Evolutionary conservation across 2,329 filamentous ascomycete genomes (phyloP).

Genomic region (Furcasterigmium furcatum): DNA sequence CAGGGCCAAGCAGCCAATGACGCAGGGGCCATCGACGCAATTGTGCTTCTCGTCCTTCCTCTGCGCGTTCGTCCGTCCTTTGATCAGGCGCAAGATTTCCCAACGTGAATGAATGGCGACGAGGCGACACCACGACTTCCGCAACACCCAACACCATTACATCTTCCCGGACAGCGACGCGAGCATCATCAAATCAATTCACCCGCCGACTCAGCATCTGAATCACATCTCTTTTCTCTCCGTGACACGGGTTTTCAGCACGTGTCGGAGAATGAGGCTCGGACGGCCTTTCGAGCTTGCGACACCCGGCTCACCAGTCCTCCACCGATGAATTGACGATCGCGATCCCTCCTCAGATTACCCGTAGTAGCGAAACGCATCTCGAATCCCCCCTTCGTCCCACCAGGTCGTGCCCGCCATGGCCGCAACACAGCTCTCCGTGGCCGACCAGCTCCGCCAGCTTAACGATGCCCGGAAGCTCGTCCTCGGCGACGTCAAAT

Average conservation of each 20-base stretch:
- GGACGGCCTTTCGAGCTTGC: no score
- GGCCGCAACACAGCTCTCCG: constrained; percentile 50
- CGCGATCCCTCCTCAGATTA: no score
- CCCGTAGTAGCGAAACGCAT: background rate
- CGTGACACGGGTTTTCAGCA: no score
- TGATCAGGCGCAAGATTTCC: constrained; percentile 13
- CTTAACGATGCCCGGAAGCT: constrained; percentile 88
- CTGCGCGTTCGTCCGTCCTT: background rate
- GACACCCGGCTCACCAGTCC: no score
- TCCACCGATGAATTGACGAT: no score
- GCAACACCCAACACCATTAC: background rate
- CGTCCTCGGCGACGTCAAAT: constrained; percentile 79
- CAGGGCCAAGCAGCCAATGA: background rate
- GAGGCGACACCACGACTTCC: no score
- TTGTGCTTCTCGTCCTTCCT: background rate
- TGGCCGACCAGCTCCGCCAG: constrained; percentile 78
- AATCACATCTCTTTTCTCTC: no score
- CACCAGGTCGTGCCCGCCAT: no score
- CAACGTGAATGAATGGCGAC: no score
- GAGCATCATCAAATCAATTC: constrained; percentile 3
- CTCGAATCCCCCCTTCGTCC: background rate
- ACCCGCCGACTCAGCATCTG: background rate
- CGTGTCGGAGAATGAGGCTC: no score
- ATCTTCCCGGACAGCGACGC: background rate
- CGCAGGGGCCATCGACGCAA: constrained; percentile 4